These are phyloP conservation scores for Lyophyllum decastes DNA, from an alignment of 768 basidiomycete species.

Conservation along the genomic window DNA sequence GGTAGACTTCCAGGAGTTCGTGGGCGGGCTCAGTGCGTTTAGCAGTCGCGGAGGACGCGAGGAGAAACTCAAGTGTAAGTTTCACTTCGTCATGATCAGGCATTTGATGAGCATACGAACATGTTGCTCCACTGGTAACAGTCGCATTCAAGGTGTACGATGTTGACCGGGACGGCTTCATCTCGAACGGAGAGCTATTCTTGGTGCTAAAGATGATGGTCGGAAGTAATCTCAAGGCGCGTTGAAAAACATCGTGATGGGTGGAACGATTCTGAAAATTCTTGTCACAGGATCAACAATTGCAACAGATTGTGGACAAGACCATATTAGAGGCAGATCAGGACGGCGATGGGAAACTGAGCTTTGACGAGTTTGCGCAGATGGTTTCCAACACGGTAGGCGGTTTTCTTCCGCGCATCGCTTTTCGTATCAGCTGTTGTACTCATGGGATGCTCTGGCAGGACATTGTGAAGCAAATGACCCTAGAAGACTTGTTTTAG, in stretches of 20 bases:
- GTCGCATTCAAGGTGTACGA: slow-evolving; percentile 99
- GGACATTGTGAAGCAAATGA: slow-evolving; percentile 99
- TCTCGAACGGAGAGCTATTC: slow-evolving; percentile 98
- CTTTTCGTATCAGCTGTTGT: background rate
- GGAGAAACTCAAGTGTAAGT: slow-evolving; percentile 91
- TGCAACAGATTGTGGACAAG: slow-evolving; percentile 99
- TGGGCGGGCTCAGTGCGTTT: slow-evolving; percentile 96
- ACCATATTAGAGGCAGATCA: slow-evolving; percentile 99
- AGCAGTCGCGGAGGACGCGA: slow-evolving; percentile 95
- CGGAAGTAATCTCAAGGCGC: slow-evolving; percentile 94
- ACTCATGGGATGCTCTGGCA: slow-evolving; percentile 27
- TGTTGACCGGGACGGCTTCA: slow-evolving; percentile 95
- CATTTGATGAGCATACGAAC: background rate
- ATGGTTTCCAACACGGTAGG: slow-evolving; percentile 97
- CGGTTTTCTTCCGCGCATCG: slow-evolving; percentile 4
- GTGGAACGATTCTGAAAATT: slow-evolving; percentile 1
- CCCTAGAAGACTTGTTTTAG: slow-evolving; percentile 89
- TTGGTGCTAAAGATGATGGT: slow-evolving; percentile 99
- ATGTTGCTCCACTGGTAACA: slow-evolving; percentile 29
- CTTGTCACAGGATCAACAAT: slow-evolving; percentile 80
- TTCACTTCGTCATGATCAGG: slow-evolving; percentile 16
- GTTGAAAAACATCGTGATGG: slow-evolving; percentile 14
- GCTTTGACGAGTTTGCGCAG: slow-evolving; percentile 93
- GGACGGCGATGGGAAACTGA: slow-evolving; percentile 96
- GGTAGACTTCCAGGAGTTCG: slow-evolving; percentile 99